A percentile compares a stretch with the other conserved stretches of the same genome.
phyloP scores from a whole-genome alignment of 2,329 filamentous ascomycete species.

The Exophiala sp. region DNA sequence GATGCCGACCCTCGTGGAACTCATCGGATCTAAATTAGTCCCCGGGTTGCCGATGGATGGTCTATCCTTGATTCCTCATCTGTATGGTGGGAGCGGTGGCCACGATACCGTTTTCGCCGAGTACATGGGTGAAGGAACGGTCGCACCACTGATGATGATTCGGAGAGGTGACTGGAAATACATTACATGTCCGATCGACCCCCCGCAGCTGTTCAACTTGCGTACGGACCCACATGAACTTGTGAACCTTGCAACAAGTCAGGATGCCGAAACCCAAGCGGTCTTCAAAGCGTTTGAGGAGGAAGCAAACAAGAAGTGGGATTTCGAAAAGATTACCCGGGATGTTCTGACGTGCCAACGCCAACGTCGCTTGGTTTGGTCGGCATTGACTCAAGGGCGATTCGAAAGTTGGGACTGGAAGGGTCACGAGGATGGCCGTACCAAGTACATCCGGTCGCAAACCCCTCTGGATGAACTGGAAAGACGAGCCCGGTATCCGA shows the following conservation, averaged over 20 bases:
- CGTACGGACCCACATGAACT: conserved; percentile 67
- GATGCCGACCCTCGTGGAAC: conserved; percentile 77
- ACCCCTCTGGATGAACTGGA: conserved; percentile 76
- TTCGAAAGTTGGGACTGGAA: conserved; percentile 78
- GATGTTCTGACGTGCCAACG: conserved; percentile 73
- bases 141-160: conserved; percentile 91
- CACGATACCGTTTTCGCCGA: conserved; percentile 84
- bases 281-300: conserved; percentile 56
- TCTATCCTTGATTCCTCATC: conserved; percentile 70
- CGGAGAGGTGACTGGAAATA: conserved; percentile 86
- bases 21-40: conserved; percentile 66
- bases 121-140: conserved; percentile 89
- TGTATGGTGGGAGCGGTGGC: conserved; percentile 53
- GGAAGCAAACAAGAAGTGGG: conserved; percentile 71
- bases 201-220: conserved; percentile 78
- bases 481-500: conserved; percentile 65
- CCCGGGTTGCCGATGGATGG: conserved; percentile 78
- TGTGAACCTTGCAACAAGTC: conserved; percentile 57
- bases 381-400: conserved; percentile 66
- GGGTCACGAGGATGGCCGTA: conserved; percentile 44
- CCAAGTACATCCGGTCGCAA: conserved; percentile 76
- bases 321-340: conserved; percentile 69
- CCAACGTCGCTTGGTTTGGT: conserved; percentile 70
- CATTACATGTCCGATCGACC: conserved; percentile 75
- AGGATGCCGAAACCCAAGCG: conserved; percentile 37